phyloP scores from a whole-genome alignment of 2,329 filamentous ascomycete species.

The Didymella glomerata region DNA sequence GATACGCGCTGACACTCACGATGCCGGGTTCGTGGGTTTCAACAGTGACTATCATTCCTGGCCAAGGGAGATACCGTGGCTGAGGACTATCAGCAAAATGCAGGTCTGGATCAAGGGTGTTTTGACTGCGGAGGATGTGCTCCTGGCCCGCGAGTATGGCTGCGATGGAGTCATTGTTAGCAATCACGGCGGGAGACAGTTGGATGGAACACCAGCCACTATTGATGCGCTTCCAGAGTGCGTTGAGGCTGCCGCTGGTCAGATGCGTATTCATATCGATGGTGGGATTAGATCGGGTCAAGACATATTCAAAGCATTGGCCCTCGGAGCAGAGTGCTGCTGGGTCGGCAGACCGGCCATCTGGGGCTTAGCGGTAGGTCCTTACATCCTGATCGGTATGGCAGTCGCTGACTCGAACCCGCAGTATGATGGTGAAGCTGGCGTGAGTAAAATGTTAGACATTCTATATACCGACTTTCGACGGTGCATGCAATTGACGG shows the following conservation, averaged over 20 bases:
- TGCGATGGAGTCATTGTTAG: constrained; percentile 13
- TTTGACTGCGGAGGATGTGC: constrained; percentile 11
- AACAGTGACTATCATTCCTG: constrained; percentile 9
- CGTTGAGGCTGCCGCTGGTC: constrained; percentile 6
- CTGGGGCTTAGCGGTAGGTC: constrained; percentile 8
- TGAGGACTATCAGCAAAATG: constrained; percentile 10
- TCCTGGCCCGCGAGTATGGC: constrained; percentile 9
- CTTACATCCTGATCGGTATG: not conserved
- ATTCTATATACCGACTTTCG: constrained; percentile 47
- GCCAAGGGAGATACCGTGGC: constrained; percentile 4
- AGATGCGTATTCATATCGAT: constrained; percentile 7
- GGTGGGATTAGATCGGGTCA: constrained; percentile 4
- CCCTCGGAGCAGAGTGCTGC: constrained; percentile 10
- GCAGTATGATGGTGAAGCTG: constrained; percentile 8
- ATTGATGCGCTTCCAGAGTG: constrained; percentile 12
- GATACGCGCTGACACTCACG: constrained; percentile 3
- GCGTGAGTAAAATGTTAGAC: constrained; percentile 9
- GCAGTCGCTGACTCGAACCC: not conserved
- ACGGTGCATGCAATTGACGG: constrained; percentile 53
- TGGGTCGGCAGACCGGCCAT: constrained; percentile 6
- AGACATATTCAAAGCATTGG: constrained; percentile 11
- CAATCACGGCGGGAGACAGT: constrained; percentile 7
- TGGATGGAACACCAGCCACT: constrained; percentile 12
- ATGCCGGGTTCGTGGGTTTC: constrained; percentile 6
- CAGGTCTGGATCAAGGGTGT: constrained; percentile 14